Evolutionary conservation across 2,329 filamentous ascomycete genomes (phyloP).

Genomic region (Arthrobotrys sphaeroides): DNA sequence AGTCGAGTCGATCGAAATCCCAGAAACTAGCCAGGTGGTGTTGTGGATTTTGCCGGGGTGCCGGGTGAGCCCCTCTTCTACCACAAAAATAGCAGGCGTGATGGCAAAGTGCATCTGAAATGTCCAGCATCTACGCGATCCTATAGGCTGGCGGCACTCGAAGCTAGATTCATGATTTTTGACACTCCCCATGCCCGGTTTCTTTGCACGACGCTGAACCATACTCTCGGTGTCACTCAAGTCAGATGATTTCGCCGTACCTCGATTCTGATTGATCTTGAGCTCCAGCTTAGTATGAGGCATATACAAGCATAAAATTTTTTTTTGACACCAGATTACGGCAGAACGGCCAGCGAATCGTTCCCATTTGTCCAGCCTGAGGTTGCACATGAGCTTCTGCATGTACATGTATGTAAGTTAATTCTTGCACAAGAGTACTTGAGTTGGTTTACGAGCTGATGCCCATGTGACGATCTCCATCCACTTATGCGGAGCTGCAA

Average conservation of each 20-base stretch:
- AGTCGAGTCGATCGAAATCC: background rate
- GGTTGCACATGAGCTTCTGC: constrained; percentile 46
- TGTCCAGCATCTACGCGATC: constrained; percentile 38
- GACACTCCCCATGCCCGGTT: constrained; percentile 30
- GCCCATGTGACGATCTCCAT: constrained; percentile 50
- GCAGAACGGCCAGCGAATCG: constrained; percentile 7
- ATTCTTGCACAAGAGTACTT: background rate
- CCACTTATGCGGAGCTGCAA: constrained; percentile 32
- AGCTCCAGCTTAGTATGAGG: constrained; percentile 28
- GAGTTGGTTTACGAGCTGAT: constrained; percentile 34
- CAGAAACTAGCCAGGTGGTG: background rate
- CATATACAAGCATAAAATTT: constrained; percentile 32
- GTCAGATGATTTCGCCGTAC: constrained; percentile 51
- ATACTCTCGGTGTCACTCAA: constrained; percentile 51
- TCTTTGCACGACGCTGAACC: constrained; percentile 43
- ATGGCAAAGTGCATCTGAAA: constrained; percentile 43
- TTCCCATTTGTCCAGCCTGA: constrained; percentile 39
- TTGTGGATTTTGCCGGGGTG: constrained; percentile 31
- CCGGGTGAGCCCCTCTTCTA: constrained; percentile 39
- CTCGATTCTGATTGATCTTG: constrained; percentile 39
- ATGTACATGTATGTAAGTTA: too few species aligned
- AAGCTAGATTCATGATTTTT: constrained; percentile 31
- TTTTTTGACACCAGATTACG: background rate
- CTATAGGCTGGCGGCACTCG: constrained; percentile 32
- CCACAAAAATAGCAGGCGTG: constrained; percentile 40